Evolutionary conservation across 2,329 filamentous ascomycete species (phyloP), one percentile per base, ranked within the genome.

Genomic region (Rhinocladiella mackenziei): DNA sequence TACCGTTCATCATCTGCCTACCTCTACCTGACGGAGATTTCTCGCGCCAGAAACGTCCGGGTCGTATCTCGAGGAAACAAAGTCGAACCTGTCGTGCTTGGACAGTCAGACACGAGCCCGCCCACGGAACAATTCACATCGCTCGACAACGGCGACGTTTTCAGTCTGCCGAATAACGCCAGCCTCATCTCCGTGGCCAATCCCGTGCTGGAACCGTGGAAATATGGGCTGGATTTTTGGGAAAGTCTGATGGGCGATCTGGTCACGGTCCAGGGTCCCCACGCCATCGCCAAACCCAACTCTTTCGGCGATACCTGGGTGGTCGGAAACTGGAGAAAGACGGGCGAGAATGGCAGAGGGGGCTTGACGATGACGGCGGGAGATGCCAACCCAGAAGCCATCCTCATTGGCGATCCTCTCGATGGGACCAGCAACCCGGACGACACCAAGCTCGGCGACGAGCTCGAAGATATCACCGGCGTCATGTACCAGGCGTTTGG

Each of bases 211-310:
- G 62, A 82, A 48, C 82, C 82, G 2, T 65, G 66, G 15, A 64
- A 68, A 30, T 86, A 81, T 57, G 83, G 83, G 2, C 67, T 86
- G 20, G 83, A 86, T 61, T 87, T 86, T 59, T 86, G 83, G 83
- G 80, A 86, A 71, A 81, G 76, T 50, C 64, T 86, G 45, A 71
- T 69, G 41, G 83, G 82, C 19, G 80, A 86, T 62, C 68, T 85
- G 5, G 81, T 87, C 10, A 84, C 77, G 0, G 66, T 86, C 34
- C 71, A 70, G 53, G 71, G 65, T 33, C 75, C 79, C 1, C 72
- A 67, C 9, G 78, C 77, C 31, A 63, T 85, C 33, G 70, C 73
- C 38, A 76, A 76, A 43, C 78, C 83, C 2, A 86, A 81, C 59
- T 67, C 62, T 41, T 85, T 73, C 57, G 81, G 81, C 17, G 83